Evolutionary conservation across 352 stramenopile genomes (phyloP).

Genomic region (Globisporangium alternatum): DNA sequence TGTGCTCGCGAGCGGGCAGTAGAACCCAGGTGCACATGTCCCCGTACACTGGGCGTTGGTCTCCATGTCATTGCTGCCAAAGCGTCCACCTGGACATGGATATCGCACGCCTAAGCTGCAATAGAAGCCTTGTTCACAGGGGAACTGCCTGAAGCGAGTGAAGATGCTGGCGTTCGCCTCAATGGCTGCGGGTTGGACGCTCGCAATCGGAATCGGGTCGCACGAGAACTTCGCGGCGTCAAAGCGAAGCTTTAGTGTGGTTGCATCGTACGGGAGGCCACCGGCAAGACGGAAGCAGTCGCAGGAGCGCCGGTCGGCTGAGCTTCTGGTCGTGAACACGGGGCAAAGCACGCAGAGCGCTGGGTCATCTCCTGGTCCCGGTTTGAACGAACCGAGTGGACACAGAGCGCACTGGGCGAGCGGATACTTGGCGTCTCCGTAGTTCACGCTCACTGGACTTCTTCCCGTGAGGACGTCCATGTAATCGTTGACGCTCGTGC

Average conservation of each 20-base stretch:
- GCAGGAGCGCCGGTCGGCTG: conserved; percentile 50
- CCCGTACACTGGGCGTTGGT: conserved; percentile 37
- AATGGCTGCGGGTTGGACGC: conserved; percentile 1
- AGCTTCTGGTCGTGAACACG: conserved; percentile 35
- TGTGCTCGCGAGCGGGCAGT: conserved; percentile 55
- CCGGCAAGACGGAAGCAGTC: conserved; percentile 58
- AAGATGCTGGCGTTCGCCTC: conserved; percentile 32
- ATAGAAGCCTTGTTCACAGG: conserved; percentile 66
- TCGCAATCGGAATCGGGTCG: conserved; percentile 21
- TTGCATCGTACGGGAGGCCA: conserved; percentile 34
- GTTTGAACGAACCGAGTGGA: conserved; percentile 73
- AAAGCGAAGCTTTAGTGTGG: conserved; percentile 37
- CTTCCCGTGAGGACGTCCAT: conserved; percentile 39
- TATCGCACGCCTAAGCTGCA: conserved; percentile 44
- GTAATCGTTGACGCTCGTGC: conserved; percentile 28
- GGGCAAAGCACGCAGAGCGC: conserved; percentile 54
- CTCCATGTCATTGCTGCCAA: conserved; percentile 30
- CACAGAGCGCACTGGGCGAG: conserved; percentile 59
- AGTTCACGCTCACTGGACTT: conserved; percentile 52
- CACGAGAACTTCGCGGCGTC: conserved; percentile 22
- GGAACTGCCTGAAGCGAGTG: conserved; percentile 40
- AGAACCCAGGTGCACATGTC: conserved; percentile 48
- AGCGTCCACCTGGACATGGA: conserved; percentile 55
- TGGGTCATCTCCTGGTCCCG: conserved; percentile 33
- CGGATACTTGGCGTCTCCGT: conserved; percentile 51